Base-by-base conservation (phyloP, 164 flowering plant species). In the Umbilicus rupestris region DNA sequence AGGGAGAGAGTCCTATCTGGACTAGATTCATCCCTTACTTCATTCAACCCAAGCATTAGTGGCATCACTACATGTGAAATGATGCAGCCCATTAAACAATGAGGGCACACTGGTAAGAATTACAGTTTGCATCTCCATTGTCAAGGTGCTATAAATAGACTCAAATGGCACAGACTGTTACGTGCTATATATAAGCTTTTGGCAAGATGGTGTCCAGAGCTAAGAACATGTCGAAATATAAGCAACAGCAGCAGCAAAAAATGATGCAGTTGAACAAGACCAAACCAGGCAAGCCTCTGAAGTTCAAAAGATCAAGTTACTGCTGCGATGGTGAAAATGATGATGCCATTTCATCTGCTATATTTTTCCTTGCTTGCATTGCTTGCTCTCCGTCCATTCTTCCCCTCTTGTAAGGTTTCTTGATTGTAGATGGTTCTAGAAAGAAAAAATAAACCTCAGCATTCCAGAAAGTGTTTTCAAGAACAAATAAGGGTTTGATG, bases 291-390 rank as follows among this genome's bases (percentile, higher is more conserved):
- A 90, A 84, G 68, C 42, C 68, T 7, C 47, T 52, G 70, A 85
- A 80, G 80, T 88, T 90, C 86, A 90, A 90, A 83, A 86, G 87
- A 66, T 45, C 47, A 45, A n/a, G 14, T 45, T 86, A 95, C 75
- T 73, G 66, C 68, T 79, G 82, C 50, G 76, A 72, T 70, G 78
- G 84, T 62, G 90, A 85, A 62, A 87, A 82, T 7, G 97, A 90
- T 73, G 92, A 87, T n/a, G 80, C 79, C 47, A 45, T 45, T 70
- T 85, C 92, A 52, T 83, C 92, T 19, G 97, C 94, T 35, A 88
- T 88, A 66, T 82, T 88, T 57, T 73, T 88, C 59, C 87, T 90
- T 58, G 95, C 97, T 70, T 90, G 89, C 75, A 85, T 88, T 62
- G 95, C 83, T 55, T 87, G 84, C 72, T 66, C 85, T 46, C 81